Evolutionary conservation across 192 early-diverging fungal species (phyloP).

Genomic region (Coemansia sp.): DNA sequence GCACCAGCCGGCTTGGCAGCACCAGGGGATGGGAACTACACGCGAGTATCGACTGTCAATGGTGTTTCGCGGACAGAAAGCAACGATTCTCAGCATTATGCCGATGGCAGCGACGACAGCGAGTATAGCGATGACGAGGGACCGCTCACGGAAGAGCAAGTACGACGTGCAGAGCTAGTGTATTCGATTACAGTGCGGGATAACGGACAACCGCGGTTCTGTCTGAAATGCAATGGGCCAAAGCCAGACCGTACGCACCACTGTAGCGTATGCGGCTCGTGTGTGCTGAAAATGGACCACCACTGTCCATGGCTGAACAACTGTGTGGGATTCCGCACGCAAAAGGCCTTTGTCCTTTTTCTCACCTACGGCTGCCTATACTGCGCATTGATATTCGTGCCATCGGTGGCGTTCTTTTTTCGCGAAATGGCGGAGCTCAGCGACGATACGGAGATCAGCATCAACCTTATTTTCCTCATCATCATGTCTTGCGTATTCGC

Average conservation of each 20-base stretch:
- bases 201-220: conserved; percentile 54
- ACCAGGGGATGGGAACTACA: background rate
- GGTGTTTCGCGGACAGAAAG: background rate
- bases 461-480: conserved; percentile 31
- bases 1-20: conserved; percentile 9
- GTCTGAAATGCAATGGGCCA: conserved; percentile 59
- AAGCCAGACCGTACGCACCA: conserved; percentile 83
- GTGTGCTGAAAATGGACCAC: conserved; percentile 81
- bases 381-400: conserved; percentile 9
- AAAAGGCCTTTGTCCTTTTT: conserved; percentile 76
- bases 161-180: conserved; percentile 35
- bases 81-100: conserved; percentile 9
- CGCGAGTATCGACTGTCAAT: background rate
- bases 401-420: conserved; percentile 28
- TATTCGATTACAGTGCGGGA: conserved; percentile 48
- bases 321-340: conserved; percentile 76
- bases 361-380: conserved; percentile 39
- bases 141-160: conserved; percentile 33
- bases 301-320: conserved; percentile 83
- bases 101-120: conserved; percentile 20
- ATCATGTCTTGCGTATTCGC: conserved; percentile 35
- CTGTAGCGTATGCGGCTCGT: conserved; percentile 72
- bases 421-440: conserved; percentile 1
- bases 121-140: conserved; percentile 21
- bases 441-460: background rate